Evolutionary conservation across 768 basidiomycete genomes (phyloP).

Genomic region (Royoungia palumana): DNA sequence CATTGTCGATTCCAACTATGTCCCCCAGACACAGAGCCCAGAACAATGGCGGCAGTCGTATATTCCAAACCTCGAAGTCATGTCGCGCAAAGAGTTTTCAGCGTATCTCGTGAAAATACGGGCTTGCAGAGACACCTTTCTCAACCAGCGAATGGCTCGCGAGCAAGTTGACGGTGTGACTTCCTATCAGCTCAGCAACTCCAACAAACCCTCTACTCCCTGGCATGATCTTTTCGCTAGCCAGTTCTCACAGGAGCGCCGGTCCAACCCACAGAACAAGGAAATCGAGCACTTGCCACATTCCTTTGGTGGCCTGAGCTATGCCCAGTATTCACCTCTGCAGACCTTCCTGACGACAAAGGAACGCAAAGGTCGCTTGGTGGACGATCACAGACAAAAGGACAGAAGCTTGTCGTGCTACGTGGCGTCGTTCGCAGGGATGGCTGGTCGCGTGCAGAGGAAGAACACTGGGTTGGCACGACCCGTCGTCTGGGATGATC

Average conservation of each 20-base stretch:
- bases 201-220: slow-evolving; percentile 12
- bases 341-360: slow-evolving; percentile 51
- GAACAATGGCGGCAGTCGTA: slow-evolving; percentile 26
- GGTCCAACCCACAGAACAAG: slow-evolving; percentile 23
- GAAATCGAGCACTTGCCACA: slow-evolving; percentile 66
- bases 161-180: slow-evolving; percentile 19
- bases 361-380: slow-evolving; percentile 58
- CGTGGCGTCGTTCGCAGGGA: slow-evolving; percentile 33
- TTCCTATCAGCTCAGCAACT: slow-evolving; percentile 28
- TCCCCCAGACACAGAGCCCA: slow-evolving; percentile 14
- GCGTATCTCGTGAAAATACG: slow-evolving; percentile 60
- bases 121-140: slow-evolving; percentile 55
- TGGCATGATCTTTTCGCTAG: slow-evolving; percentile 28
- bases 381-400: slow-evolving; percentile 30
- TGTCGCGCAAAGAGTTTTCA: slow-evolving; percentile 57
- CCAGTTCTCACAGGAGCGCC: slow-evolving; percentile 20
- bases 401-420: slow-evolving; percentile 13
- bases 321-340: slow-evolving; percentile 50
- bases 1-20: slow-evolving; percentile 27
- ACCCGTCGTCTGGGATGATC: slow-evolving; percentile 30
- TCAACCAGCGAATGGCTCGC: slow-evolving; percentile 30
- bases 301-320: slow-evolving; percentile 56
- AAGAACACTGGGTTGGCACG: slow-evolving; percentile 13
- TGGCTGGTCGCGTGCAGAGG: slow-evolving; percentile 22
- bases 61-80: slow-evolving; percentile 54